Conservation (phyloP, 78 protist genomes). For the Cavenderia fasciculata region DNA sequence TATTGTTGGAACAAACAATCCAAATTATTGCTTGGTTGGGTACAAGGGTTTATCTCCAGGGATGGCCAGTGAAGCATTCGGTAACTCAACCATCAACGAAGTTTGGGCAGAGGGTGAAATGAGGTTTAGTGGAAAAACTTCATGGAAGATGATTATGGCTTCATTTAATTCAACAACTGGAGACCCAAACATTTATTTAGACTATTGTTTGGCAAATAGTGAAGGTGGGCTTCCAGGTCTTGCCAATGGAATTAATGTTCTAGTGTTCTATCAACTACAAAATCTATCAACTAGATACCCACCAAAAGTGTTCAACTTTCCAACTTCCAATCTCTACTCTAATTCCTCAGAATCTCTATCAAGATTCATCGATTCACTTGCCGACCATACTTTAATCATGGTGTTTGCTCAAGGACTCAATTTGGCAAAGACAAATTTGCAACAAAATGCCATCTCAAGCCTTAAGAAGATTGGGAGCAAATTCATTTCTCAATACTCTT, state of each 20-base stretch:
- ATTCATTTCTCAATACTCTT: not conserved
- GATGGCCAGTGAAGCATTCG: not conserved
- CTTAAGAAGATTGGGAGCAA: not conserved
- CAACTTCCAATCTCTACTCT: not conserved
- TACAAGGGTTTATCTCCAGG: not conserved
- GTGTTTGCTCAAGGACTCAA: not conserved
- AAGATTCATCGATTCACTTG: not conserved
- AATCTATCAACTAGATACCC: not conserved
- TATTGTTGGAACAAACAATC: not conserved
- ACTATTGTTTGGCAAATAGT: not conserved
- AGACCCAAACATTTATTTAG: too few species aligned
- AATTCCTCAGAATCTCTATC: not conserved
- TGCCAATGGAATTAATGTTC: not conserved
- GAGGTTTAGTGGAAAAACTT: not conserved
- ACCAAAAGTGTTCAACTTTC: not conserved
- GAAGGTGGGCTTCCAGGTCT: too few species aligned
- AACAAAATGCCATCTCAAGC: not conserved
- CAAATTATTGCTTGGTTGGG: not conserved
- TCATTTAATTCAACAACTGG: too few species aligned
- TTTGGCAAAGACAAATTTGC: not conserved
- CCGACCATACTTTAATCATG: not conserved
- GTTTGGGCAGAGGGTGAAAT: not conserved
- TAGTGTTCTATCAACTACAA: not conserved
- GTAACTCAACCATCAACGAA: not conserved
- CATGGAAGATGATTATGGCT: not conserved